Conservation (phyloP, 2,329 filamentous ascomycete genomes). For the Cordyceps cateniannulata region DNA sequence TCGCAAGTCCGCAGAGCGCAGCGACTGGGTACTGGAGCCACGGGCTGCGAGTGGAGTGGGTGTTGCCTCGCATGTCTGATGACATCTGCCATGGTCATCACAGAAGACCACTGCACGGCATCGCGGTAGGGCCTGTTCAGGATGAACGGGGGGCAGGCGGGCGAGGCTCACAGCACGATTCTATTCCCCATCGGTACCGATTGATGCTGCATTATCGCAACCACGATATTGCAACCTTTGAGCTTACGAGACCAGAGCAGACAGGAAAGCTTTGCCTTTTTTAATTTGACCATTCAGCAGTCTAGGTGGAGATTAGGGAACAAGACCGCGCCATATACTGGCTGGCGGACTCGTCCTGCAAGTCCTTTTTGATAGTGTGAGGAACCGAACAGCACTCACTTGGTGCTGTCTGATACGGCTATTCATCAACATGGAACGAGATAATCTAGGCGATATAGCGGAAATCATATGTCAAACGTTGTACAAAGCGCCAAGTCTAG, state of each 20-base stretch:
- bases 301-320: background rate
- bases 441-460: background rate
- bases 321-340: background rate
- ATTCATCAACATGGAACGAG: no score
- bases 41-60: conserved; percentile 47
- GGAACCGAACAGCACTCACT: background rate
- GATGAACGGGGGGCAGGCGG: conserved; percentile 26
- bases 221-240: conserved; percentile 64
- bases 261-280: conserved; percentile 31
- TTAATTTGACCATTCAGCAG: conserved; percentile 15
- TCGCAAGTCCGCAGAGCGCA: conserved; percentile 18
- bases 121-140: conserved; percentile 61
- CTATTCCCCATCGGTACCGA: conserved; percentile 48
- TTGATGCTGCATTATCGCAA: conserved; percentile 67
- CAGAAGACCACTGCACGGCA: conserved; percentile 53
- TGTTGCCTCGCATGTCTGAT: conserved; percentile 40
- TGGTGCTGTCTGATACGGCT: no score
- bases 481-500: background rate
- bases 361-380: background rate
- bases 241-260: conserved; percentile 43
- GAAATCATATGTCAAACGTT: background rate
- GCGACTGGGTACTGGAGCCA: conserved; percentile 26
- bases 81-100: conserved; percentile 40
- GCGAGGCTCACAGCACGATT: conserved; percentile 17
- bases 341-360: background rate